Evolutionary conservation across 306 rosid species (phyloP), one percentile per base, ranked within the genome.

Genomic region (Carpinus fangiana): DNA sequence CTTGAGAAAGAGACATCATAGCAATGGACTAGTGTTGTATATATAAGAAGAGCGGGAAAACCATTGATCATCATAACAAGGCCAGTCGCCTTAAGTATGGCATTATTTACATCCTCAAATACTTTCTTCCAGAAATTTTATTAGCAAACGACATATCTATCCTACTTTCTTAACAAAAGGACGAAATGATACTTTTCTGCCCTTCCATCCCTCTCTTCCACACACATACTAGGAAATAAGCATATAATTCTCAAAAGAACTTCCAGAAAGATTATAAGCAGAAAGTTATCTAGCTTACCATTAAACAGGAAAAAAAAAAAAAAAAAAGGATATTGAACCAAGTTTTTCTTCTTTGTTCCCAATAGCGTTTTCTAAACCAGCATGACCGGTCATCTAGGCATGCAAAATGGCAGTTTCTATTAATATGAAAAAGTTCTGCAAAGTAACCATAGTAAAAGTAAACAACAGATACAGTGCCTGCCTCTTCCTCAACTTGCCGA

Each of bases 401-500:
- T 13, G 75, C 65, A 68, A 77, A 77, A 76, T 56, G 45, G 43
- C 70, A 69, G 65, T 73, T 56, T 80, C 36, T 60, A 46, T 14
- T 47, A 78, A 79, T 31, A 36, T 31, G 68, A 72, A 34, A 67
- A 45, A 38, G 57, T 82, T 56, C 72, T 48, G 45, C 47, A 46
- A 82, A 66, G 72, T 66, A 55, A 70, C 23, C 21, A 55, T 36
- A 21, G 56, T 56, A 52, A 84, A 75, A 81, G 70, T 73, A 68
- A 59, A 78, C 74, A 87, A 78, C 47, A 60, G 82, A 76, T 73
- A 76, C 75, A 80, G 73, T 81, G 76, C 94, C 82, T 89, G 78
- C 98, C 97, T 91, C 90, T 86, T 92, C 87, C 90, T 92, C 97
- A 80, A 95, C 81, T 78, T 73, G 88, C 83, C 60, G 92, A 85